A percentile compares a stretch with the other conserved stretches of the same genome.
Evolutionary conservation across 75 land plant genomes (phyloP).

Genomic region (Pseudotsuga menziesii): DNA sequence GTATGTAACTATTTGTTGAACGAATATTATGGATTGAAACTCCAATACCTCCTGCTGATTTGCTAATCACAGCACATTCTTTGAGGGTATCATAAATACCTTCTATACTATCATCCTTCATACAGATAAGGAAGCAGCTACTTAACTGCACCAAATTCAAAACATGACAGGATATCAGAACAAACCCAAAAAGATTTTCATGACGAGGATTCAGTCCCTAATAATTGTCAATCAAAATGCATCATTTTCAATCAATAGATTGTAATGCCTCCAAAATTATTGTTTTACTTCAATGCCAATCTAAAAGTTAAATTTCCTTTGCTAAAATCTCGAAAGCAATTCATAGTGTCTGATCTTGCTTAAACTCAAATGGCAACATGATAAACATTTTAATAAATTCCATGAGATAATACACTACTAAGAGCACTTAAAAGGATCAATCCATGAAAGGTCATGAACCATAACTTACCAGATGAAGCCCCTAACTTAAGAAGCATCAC

Average conservation of each 20-base stretch:
- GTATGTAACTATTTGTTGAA: constrained; percentile 42
- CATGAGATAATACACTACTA: background rate
- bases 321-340: background rate
- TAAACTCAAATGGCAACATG: too few species aligned
- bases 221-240: background rate
- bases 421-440: background rate
- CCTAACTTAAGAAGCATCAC: background rate
- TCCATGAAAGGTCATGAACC: background rate
- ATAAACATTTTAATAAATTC: background rate
- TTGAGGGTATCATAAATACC: constrained; percentile 48
- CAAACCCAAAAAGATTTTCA: too few species aligned
- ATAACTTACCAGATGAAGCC: background rate
- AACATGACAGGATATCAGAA: background rate
- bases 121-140: constrained; percentile 50
- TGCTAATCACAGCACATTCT: constrained; percentile 52
- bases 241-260: background rate
- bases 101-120: constrained; percentile 53
- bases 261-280: background rate
- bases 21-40: constrained; percentile 38
- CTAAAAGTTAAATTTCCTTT: background rate
- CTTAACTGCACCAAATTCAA: constrained; percentile 26
- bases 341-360: too few species aligned
- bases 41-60: constrained; percentile 53
- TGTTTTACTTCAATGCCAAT: background rate
- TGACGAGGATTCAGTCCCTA: too few species aligned